phyloP scores from a whole-genome alignment of 2,329 filamentous ascomycete species.

The Ampelomyces quisqualis region DNA sequence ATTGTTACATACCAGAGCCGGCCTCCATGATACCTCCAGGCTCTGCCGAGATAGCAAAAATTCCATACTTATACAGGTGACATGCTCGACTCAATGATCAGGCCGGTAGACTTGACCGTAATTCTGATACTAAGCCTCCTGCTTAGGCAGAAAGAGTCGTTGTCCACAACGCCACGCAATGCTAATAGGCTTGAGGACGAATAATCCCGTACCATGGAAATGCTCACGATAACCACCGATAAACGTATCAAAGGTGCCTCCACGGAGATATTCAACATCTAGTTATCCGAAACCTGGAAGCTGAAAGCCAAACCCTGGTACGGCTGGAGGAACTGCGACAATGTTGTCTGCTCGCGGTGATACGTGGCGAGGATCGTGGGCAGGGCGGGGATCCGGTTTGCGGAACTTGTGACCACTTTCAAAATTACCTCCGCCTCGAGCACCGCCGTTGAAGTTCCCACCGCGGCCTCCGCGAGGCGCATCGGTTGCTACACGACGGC shows the following conservation, averaged over 20 bases:
- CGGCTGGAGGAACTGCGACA: slow-evolving; percentile 55
- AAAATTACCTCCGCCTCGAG: slow-evolving; percentile 18
- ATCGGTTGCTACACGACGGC: slow-evolving; percentile 39
- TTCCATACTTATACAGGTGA: slow-evolving; percentile 4
- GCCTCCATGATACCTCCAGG: too few species aligned
- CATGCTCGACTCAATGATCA: not conserved
- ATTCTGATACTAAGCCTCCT: too few species aligned
- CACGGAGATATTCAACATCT: not conserved
- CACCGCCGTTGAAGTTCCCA: slow-evolving; percentile 15
- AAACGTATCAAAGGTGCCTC: not conserved
- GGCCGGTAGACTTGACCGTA: too few species aligned
- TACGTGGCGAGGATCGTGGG: slow-evolving; percentile 37
- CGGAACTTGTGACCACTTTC: slow-evolving; percentile 31
- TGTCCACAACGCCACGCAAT: slow-evolving; percentile 24
- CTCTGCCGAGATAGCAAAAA: too few species aligned
- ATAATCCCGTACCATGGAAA: slow-evolving; percentile 1
- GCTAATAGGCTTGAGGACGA: slow-evolving; percentile 6
- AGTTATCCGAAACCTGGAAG: slow-evolving; percentile 33
- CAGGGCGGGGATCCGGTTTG: slow-evolving; percentile 28
- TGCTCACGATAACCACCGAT: not conserved
- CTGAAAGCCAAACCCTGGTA: slow-evolving; percentile 58
- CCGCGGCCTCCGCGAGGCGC: slow-evolving; percentile 27
- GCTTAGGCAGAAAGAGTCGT: too few species aligned
- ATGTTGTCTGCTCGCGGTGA: slow-evolving; percentile 42
- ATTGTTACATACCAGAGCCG: not conserved